Percentiles rank a stretch among this genome's conserved stretches.
Evolutionary conservation across 148 eudicot genomes (phyloP).

Genomic region (Cornus controversa): DNA sequence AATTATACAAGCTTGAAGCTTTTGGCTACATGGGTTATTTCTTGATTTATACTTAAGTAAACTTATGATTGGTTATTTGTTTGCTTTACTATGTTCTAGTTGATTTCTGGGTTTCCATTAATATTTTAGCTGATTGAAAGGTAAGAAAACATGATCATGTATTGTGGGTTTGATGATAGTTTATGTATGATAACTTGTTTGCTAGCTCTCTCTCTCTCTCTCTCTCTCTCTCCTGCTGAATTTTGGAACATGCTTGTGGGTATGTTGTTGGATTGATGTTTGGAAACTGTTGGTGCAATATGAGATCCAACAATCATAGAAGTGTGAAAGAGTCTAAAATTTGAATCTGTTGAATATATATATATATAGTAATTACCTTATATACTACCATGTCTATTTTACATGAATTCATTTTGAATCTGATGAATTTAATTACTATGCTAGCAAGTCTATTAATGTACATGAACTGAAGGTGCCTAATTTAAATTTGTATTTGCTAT

Average conservation of each 20-base stretch:
- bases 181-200: slow-evolving; percentile 4
- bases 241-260: no score
- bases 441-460: no score
- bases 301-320: neutral
- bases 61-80: neutral
- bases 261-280: neutral
- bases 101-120: neutral
- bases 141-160: slow-evolving; percentile 7
- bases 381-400: neutral
- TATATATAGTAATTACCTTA: no score
- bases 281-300: neutral
- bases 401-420: no score
- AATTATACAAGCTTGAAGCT: slow-evolving; percentile 6
- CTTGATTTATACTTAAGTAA: neutral
- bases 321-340: no score
- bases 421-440: no score
- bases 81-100: neutral
- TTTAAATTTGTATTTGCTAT: no score
- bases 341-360: no score
- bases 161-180: slow-evolving; percentile 5
- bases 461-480: no score
- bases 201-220: neutral
- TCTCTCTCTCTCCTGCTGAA: neutral
- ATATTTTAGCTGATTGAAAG: neutral
- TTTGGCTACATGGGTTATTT: slow-evolving; percentile 5